Conservation (phyloP, 139 green algal genomes). For the Diplosphaera chodatii region DNA sequence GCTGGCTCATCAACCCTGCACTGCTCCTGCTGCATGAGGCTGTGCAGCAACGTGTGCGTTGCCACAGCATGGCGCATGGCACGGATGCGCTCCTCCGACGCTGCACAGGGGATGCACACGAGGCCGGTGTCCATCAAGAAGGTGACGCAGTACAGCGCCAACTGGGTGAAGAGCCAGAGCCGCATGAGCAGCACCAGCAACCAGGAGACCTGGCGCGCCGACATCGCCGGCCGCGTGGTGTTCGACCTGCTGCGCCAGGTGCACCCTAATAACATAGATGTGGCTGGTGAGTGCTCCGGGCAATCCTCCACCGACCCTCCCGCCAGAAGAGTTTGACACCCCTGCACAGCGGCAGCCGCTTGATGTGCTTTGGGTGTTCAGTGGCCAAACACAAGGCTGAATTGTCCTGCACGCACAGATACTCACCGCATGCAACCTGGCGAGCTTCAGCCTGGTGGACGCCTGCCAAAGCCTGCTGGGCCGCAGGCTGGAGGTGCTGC, state of each 20-base stretch:
- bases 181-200: conserved; percentile 70
- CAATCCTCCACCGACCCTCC: too few relatives aligned
- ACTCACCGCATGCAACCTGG: conserved; percentile 54
- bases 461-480: conserved; percentile 55
- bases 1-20: too few relatives aligned
- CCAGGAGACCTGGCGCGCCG: conserved; percentile 53
- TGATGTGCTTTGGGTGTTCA: conserved; percentile 5
- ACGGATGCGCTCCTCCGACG: conserved; percentile 5
- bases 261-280: neutral
- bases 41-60: too few relatives aligned
- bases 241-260: conserved; percentile 57
- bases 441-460: conserved; percentile 68
- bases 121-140: conserved; percentile 20
- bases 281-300: too few relatives aligned
- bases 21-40: too few relatives aligned
- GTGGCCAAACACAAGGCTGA: too few relatives aligned
- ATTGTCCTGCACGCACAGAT: conserved; percentile 32
- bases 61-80: too few relatives aligned
- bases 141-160: conserved; percentile 35
- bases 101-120: neutral
- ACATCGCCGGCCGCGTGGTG: conserved; percentile 57
- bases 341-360: too few relatives aligned
- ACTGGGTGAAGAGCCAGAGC: conserved; percentile 55
- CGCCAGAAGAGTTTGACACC: neutral
- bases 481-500: conserved; percentile 52